phyloP scores from a whole-genome alignment of 768 basidiomycete genomes.

The Russula ochroleuca region DNA sequence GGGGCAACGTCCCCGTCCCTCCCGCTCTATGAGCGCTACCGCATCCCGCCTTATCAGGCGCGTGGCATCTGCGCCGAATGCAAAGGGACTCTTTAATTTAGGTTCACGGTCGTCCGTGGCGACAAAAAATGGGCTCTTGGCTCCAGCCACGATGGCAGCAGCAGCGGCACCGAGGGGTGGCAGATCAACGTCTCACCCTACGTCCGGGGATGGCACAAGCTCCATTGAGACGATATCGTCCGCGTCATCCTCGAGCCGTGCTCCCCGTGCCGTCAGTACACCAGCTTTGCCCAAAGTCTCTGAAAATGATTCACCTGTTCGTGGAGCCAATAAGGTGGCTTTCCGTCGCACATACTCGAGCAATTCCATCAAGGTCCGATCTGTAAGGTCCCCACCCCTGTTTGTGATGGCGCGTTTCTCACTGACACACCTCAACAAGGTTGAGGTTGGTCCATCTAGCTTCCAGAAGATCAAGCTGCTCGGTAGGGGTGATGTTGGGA shows the following conservation, averaged over 20 bases:
- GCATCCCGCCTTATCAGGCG: constrained; percentile 89
- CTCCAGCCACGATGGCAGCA: constrained; percentile 60
- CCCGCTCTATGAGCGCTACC: constrained; percentile 63
- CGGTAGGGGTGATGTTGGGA: constrained; percentile 98
- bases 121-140: constrained; percentile 73
- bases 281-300: constrained; percentile 40
- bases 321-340: constrained; percentile 57
- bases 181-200: constrained; percentile 41
- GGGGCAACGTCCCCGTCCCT: constrained; percentile 47
- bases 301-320: constrained; percentile 39
- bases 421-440: constrained; percentile 41
- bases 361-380: constrained; percentile 92
- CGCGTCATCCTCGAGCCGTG: constrained; percentile 59
- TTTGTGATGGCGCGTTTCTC: constrained; percentile 4
- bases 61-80: constrained; percentile 95
- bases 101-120: constrained; percentile 48
- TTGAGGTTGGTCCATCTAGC: constrained; percentile 90
- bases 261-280: constrained; percentile 34
- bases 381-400: constrained; percentile 48
- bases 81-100: constrained; percentile 80
- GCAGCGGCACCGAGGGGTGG: constrained; percentile 49
- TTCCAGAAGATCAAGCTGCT: constrained; percentile 97
- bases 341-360: constrained; percentile 96
- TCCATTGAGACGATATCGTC: constrained; percentile 79
- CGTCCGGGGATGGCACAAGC: constrained; percentile 47